These are phyloP conservation scores for Pelargonium australe DNA, from an alignment of 441 rosid species.

Conservation along the genomic window DNA sequence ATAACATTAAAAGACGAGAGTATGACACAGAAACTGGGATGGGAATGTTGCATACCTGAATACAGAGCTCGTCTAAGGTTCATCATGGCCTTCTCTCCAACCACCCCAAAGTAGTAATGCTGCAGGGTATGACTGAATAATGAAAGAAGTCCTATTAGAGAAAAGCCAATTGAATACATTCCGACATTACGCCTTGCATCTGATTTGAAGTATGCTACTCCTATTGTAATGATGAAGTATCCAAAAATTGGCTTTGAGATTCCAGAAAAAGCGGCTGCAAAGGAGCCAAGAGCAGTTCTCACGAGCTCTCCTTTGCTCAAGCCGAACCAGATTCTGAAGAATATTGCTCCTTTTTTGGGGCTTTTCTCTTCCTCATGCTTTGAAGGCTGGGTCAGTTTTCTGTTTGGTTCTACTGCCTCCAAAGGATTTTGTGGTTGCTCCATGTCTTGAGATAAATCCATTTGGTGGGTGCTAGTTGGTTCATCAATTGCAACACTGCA, in stretches of 20 bases:
- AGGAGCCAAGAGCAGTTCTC: conserved; percentile 37
- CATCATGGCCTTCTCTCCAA: conserved; percentile 64
- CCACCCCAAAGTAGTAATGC: conserved; percentile 57
- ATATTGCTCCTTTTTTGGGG: conserved; percentile 21
- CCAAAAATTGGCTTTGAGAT: conserved; percentile 67
- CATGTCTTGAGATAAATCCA: conserved; percentile 15
- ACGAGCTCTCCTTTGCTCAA: conserved; percentile 36
- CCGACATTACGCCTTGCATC: conserved; percentile 40
- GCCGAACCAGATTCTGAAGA: conserved; percentile 62
- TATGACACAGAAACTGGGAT: not conserved
- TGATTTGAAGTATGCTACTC: conserved; percentile 40
- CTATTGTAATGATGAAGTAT: conserved; percentile 52
- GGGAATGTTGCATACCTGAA: conserved; percentile 37
- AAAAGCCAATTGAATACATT: conserved; percentile 40
- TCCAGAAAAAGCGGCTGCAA: conserved; percentile 66
- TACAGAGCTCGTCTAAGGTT: conserved; percentile 50
- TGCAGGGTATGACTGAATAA: conserved; percentile 54
- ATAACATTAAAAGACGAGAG: conserved; percentile 7
- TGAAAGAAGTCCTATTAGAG: conserved; percentile 46
- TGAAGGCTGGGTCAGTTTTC: conserved; percentile 14
- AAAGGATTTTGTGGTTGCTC: conserved; percentile 17
- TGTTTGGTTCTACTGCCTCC: conserved; percentile 11
- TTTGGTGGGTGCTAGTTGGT: conserved; percentile 15
- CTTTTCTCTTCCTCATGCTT: conserved; percentile 21
- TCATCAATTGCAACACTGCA: conserved; percentile 15